Conservation (phyloP, 208 protist species). For the Leishmania tarentolae region DNA sequence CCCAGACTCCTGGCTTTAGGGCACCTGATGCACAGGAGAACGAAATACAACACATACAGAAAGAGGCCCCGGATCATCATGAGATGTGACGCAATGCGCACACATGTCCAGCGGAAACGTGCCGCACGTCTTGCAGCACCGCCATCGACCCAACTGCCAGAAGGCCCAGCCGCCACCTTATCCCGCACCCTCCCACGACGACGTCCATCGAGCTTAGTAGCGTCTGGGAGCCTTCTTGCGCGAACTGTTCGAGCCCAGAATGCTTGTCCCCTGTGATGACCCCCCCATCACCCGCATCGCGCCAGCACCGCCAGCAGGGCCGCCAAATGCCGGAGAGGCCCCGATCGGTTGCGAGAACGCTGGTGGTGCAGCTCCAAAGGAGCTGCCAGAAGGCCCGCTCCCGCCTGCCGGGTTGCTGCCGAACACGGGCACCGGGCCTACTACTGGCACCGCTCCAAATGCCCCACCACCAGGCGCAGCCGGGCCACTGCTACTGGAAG, state of each 20-base stretch:
- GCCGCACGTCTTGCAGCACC: neutral
- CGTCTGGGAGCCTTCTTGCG: conserved; percentile 4
- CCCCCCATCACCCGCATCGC: neutral
- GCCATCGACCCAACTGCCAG: neutral
- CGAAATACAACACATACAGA: neutral
- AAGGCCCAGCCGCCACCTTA: neutral
- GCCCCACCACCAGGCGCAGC: neutral
- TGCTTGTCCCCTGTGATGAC: conserved; percentile 1
- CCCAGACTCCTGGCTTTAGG: neutral
- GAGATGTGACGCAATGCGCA: neutral
- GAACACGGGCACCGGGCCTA: neutral
- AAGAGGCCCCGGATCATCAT: neutral
- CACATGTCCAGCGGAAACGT: neutral
- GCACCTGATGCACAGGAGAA: neutral
- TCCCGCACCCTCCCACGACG: too few relatives aligned
- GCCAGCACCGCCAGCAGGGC: neutral
- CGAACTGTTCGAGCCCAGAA: conserved; percentile 3
- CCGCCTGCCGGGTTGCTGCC: neutral
- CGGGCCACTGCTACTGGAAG: neutral
- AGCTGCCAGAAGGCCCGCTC: neutral
- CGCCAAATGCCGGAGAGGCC: conserved; percentile 2
- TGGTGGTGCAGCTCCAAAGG: conserved; percentile 17
- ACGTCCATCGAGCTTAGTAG: neutral
- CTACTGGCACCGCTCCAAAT: conserved; percentile 14
- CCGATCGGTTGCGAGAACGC: conserved; percentile 3